Base-by-base conservation (phyloP, 1,284 basidiomycete species). In the Cryptococcus sp. region DNA sequence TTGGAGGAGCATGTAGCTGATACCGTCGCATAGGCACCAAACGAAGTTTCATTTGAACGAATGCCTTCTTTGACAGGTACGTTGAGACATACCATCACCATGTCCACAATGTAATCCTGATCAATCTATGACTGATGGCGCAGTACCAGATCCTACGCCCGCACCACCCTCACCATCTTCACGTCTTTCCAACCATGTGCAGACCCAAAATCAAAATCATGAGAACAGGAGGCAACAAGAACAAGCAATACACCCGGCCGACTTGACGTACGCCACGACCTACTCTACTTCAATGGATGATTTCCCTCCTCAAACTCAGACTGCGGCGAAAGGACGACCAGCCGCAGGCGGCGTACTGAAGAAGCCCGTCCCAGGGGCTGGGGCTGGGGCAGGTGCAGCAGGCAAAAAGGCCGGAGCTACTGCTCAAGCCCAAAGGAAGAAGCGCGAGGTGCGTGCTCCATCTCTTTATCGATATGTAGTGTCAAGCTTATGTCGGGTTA, bases 371-470 rank as follows among this genome's bases (percentile, higher is more conserved):
- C 29, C 52, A 1, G 58, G 54, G n/a, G 13, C 47, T 19, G 46
- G 44, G n/a, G 58, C 43, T n/a, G 38, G 49, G 1, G 58, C 54
- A 23, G 56, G 40, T 5, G 26, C 26, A 23, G 5, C 63, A 5
- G 65, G 47, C 7, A 67, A 64, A 61, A 70, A 66, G 52, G 59
- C 58, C 3, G 63, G 62, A 7, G 23, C 38, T 11, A 47, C 45
- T 39, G 59, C 51, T 38, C 22, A 69, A 37, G 69, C 89, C 68
- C 89, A 91, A 76, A 92, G 87, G 82, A 90, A 88, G 75, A 89
- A 90, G 67, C 82, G 89, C 46, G 84, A 83, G 67, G 89, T 88
- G 52, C 55, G 78, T 67, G 5, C 7, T 16, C 22, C 26, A 38
- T 23, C 19, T 38, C 26, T 5, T 41, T 37, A 8, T 46, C 19